Evolutionary conservation across 2,329 filamentous ascomycete species (phyloP).

Genomic region (Penicillium sclerotiorum): DNA sequence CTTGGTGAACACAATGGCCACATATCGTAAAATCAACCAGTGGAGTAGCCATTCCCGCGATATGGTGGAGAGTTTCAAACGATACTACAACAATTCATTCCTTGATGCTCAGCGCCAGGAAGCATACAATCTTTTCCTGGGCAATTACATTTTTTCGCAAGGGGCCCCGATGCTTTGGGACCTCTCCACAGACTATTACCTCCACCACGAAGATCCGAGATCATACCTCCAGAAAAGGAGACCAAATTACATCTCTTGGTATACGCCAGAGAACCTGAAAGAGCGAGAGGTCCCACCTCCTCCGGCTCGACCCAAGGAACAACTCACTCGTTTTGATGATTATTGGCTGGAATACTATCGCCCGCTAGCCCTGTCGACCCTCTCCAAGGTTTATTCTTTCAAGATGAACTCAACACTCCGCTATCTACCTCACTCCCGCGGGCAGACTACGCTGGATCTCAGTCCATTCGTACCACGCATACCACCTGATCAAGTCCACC

Average conservation of each 20-base stretch:
- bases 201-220: slow-evolving; percentile 85
- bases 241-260: slow-evolving; percentile 88
- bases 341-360: slow-evolving; percentile 99
- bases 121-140: slow-evolving; percentile 95
- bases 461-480: slow-evolving; percentile 85
- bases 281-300: slow-evolving; percentile 60
- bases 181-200: slow-evolving; percentile 88
- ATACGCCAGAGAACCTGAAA: slow-evolving; percentile 71
- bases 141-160: slow-evolving; percentile 87
- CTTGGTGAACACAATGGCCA: slow-evolving; percentile 98
- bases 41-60: slow-evolving; percentile 97
- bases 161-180: slow-evolving; percentile 98
- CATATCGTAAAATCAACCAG: slow-evolving; percentile 97
- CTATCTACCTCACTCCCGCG: slow-evolving; percentile 73
- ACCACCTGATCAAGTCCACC: slow-evolving; percentile 55
- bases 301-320: slow-evolving; percentile 32
- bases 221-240: slow-evolving; percentile 65
- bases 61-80: slow-evolving; percentile 99
- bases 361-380: slow-evolving; percentile 81
- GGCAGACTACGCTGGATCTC: slow-evolving; percentile 69
- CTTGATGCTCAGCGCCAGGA: slow-evolving; percentile 97
- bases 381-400: slow-evolving; percentile 89
- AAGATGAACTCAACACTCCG: slow-evolving; percentile 88
- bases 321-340: slow-evolving; percentile 71
- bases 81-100: slow-evolving; percentile 99